phyloP scores from a whole-genome alignment of 202 grass and related monocot species.

The Miscanthus sacchariflorus region DNA sequence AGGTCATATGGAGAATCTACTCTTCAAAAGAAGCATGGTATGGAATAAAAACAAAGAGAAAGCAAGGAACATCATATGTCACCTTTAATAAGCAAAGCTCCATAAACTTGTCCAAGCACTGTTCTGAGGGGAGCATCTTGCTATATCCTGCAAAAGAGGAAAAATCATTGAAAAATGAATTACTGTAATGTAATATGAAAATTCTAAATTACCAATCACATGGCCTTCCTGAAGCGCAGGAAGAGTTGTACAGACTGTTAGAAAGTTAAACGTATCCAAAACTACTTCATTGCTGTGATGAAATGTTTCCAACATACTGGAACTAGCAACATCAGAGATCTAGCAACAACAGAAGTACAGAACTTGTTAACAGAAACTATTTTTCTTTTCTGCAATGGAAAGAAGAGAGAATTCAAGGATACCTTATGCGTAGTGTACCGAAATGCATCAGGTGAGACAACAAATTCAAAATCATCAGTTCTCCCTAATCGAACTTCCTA shows the following conservation, averaged over 20 bases:
- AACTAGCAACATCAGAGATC: slow-evolving; percentile 62
- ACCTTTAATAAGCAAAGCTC: slow-evolving; percentile 85
- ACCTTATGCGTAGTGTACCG: slow-evolving; percentile 71
- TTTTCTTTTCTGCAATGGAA: slow-evolving; percentile 26
- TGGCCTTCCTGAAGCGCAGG: slow-evolving; percentile 71
- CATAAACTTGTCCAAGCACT: slow-evolving; percentile 66
- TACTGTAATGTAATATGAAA: slow-evolving; percentile 25
- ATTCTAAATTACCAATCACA: slow-evolving; percentile 65
- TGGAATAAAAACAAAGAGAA: slow-evolving; percentile 28
- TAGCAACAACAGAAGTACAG: slow-evolving; percentile 40
- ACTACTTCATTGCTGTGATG: slow-evolving; percentile 47
- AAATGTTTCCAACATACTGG: slow-evolving; percentile 58
- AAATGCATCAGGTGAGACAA: slow-evolving; percentile 80
- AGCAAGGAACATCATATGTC: slow-evolving; percentile 10
- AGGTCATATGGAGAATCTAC: slow-evolving; percentile 10
- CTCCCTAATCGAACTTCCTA: slow-evolving; percentile 70
- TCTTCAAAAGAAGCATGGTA: slow-evolving; percentile 41
- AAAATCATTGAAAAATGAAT: slow-evolving; percentile 33
- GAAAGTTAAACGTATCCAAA: slow-evolving; percentile 50
- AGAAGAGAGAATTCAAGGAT: slow-evolving; percentile 4
- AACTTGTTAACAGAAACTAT: background rate
- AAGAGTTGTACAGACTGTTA: slow-evolving; percentile 71
- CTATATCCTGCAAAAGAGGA: slow-evolving; percentile 61
- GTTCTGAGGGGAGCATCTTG: slow-evolving; percentile 61
- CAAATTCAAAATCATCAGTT: slow-evolving; percentile 70